A percentile compares a stretch with the other conserved stretches of the same genome.
These are phyloP conservation scores for Aspergillus wentii DNA, from an alignment of 495 filamentous ascomycete species.

Conservation along the genomic window DNA sequence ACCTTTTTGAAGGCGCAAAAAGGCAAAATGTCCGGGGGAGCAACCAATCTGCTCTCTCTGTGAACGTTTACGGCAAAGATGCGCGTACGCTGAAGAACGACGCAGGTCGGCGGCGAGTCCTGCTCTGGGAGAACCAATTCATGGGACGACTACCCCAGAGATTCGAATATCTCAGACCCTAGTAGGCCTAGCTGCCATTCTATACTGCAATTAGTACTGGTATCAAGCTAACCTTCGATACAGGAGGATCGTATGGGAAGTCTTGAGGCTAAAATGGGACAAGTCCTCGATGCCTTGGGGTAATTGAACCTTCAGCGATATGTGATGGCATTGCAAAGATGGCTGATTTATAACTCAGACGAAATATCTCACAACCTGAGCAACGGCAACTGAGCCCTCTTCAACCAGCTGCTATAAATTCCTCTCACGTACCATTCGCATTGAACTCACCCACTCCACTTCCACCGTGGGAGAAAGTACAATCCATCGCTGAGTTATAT, in stretches of 20 bases:
- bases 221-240: too few species aligned
- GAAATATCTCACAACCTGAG: slow-evolving; percentile 8
- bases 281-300: slow-evolving; percentile 30
- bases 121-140: background rate
- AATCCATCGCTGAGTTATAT: slow-evolving; percentile 33
- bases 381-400: too few species aligned
- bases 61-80: slow-evolving; percentile 35
- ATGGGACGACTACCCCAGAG: slow-evolving; percentile 4
- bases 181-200: slow-evolving; percentile 8
- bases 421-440: too few species aligned
- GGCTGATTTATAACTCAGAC: slow-evolving; percentile 4
- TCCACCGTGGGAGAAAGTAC: slow-evolving; percentile 38
- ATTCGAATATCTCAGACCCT: slow-evolving; percentile 13
- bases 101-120: slow-evolving; percentile 14
- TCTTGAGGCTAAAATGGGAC: slow-evolving; percentile 35
- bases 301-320: slow-evolving; percentile 5
- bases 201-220: background rate
- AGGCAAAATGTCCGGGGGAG: slow-evolving; percentile 45
- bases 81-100: slow-evolving; percentile 36
- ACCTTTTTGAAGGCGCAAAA: slow-evolving; percentile 34
- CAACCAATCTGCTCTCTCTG: slow-evolving; percentile 44
- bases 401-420: too few species aligned
- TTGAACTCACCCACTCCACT: slow-evolving; percentile 12
- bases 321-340: background rate
- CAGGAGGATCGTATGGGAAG: slow-evolving; percentile 38